These are phyloP conservation scores for Phytophthora pistaciae DNA, from an alignment of 352 stramenopile genomes.

Conservation along the genomic window DNA sequence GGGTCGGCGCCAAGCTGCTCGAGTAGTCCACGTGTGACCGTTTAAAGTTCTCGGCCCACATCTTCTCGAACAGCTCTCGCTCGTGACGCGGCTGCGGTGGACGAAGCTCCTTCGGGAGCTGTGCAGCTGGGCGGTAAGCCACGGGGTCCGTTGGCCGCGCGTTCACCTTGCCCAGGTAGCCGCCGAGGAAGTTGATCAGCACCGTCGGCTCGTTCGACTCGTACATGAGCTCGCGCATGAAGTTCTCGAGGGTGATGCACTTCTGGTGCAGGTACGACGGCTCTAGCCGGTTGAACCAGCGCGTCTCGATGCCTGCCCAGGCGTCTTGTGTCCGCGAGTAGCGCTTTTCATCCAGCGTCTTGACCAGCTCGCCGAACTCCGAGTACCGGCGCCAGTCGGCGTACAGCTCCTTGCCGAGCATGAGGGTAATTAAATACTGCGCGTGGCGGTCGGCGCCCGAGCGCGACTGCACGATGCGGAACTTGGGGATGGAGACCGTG, in stretches of 20 bases:
- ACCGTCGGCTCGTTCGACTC: constrained; percentile 79
- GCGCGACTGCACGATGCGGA: constrained; percentile 88
- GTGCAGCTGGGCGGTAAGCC: constrained; percentile 70
- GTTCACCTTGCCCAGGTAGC: constrained; percentile 84
- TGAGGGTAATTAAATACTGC: constrained; percentile 90
- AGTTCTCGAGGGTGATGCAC: constrained; percentile 90
- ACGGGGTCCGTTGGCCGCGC: constrained; percentile 69
- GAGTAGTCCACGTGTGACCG: constrained; percentile 86
- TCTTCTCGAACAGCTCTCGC: constrained; percentile 96
- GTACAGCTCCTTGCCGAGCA: constrained; percentile 88
- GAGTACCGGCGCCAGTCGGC: constrained; percentile 90
- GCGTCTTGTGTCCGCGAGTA: constrained; percentile 73
- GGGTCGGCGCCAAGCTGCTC: constrained; percentile 13
- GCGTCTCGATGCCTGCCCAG: constrained; percentile 82
- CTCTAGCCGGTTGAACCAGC: constrained; percentile 90
- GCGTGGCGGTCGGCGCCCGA: constrained; percentile 83
- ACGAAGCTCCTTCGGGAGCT: constrained; percentile 88
- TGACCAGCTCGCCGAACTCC: constrained; percentile 87
- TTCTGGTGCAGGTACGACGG: constrained; percentile 90
- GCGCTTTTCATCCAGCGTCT: constrained; percentile 72
- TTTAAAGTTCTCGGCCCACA: constrained; percentile 98
- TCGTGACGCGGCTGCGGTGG: constrained; percentile 95
- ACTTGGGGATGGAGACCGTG: constrained; percentile 88
- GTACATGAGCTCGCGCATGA: constrained; percentile 91
- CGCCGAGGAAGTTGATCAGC: constrained; percentile 86